A percentile compares a stretch with the other conserved stretches of the same genome.
Evolutionary conservation across 2,329 filamentous ascomycete species (phyloP).

Genomic region (Trichoderma pleuroti): DNA sequence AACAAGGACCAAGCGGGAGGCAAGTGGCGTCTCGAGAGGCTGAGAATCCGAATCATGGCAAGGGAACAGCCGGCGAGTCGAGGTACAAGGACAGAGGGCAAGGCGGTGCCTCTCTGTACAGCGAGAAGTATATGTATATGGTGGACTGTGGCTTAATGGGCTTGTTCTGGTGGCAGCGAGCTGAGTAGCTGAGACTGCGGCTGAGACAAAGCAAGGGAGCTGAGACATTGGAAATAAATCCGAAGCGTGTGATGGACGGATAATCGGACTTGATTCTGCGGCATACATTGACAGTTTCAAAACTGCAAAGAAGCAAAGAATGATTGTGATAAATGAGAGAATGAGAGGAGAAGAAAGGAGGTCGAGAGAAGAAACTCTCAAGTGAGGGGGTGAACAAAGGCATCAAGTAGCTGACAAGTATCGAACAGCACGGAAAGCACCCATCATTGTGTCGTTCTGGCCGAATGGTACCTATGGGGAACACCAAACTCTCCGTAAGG

Average conservation of each 20-base stretch:
- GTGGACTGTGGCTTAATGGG: neutral
- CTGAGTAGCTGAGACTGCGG: neutral
- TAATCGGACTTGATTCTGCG: neutral
- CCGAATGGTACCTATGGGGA: neutral
- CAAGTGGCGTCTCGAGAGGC: neutral
- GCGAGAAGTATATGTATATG: neutral
- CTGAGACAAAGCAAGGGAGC: neutral
- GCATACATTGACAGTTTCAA: neutral
- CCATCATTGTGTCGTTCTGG: neutral
- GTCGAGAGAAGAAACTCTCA: neutral
- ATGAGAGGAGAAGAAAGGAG: neutral
- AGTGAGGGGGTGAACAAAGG: neutral
- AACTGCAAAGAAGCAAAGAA: neutral
- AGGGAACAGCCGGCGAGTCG: neutral
- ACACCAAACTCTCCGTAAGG: neutral
- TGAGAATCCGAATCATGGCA: neutral
- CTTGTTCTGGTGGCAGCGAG: neutral
- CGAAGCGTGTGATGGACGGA: neutral
- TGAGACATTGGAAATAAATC: neutral
- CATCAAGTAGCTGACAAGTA: neutral
- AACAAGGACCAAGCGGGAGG: neutral
- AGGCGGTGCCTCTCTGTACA: neutral
- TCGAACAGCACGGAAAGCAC: neutral
- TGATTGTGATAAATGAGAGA: neutral
- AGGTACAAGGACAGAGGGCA: neutral